Percentiles rank a stretch among this genome's conserved stretches.
phyloP scores from a whole-genome alignment of 495 filamentous ascomycete species.

The Paragyromitra xinjiangensis region DNA sequence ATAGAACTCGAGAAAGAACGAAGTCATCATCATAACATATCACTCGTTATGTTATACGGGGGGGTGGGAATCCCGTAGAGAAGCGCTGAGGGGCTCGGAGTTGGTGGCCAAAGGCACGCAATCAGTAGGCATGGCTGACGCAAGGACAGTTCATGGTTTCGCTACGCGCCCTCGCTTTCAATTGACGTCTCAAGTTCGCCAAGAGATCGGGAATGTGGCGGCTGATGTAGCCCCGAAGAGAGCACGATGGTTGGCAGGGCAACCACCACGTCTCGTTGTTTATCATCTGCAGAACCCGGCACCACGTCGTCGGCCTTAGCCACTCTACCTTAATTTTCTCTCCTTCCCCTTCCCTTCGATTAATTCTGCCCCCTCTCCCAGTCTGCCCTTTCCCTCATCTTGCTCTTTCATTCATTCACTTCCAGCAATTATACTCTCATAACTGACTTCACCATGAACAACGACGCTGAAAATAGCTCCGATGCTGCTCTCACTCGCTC shows the following conservation, averaged over 20 bases:
- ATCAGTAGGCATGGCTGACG: background rate
- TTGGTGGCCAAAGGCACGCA: background rate
- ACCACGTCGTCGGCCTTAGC: conserved; percentile 30
- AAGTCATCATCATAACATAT: background rate
- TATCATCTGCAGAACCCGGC: conserved; percentile 32
- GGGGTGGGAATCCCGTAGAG: background rate
- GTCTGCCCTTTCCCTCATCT: conserved; percentile 7
- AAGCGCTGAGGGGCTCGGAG: background rate
- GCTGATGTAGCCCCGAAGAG: background rate
- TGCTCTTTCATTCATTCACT: conserved; percentile 3
- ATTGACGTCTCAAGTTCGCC: conserved; percentile 4
- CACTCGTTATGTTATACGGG: conserved; percentile 1
- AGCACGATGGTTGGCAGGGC: conserved; percentile 43
- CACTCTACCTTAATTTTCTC: conserved; percentile 9
- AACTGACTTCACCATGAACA: conserved; percentile 43
- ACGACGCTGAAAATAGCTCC: conserved; percentile 47
- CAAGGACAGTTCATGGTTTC: background rate
- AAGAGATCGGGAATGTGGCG: conserved; percentile 19
- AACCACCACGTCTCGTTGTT: conserved; percentile 52
- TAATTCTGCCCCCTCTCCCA: background rate
- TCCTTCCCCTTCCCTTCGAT: conserved; percentile 18
- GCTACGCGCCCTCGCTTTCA: conserved; percentile 7
- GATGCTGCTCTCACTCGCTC: conserved; percentile 27
- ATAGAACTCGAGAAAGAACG: background rate
- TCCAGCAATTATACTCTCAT: background rate